Conservation (phyloP, 192 early-diverging fungal species). For the Rhizophagus clarus region DNA sequence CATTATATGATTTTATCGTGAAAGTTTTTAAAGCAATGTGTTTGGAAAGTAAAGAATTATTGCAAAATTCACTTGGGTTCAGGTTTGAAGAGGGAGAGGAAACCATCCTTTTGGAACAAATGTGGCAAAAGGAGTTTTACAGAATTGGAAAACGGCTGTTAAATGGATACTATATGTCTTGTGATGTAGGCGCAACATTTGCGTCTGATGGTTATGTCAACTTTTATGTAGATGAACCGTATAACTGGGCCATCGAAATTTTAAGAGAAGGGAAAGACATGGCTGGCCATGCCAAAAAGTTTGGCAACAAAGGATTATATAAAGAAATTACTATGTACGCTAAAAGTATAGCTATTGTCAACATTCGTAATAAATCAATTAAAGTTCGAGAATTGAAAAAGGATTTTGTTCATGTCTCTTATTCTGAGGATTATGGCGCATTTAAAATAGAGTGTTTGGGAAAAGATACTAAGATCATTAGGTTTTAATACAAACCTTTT, state of each 20-base stretch:
- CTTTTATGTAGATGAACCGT: slow-evolving; percentile 9
- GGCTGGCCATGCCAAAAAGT: neutral
- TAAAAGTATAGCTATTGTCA: slow-evolving; percentile 19
- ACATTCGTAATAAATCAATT: slow-evolving; percentile 16
- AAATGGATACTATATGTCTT: too few relatives aligned
- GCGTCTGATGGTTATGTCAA: neutral
- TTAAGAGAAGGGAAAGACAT: neutral
- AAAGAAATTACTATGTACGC: neutral
- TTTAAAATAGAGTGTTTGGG: slow-evolving; percentile 22
- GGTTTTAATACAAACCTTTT: too few relatives aligned
- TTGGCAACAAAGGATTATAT: too few relatives aligned
- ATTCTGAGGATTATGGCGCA: slow-evolving; percentile 5
- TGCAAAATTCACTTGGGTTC: neutral
- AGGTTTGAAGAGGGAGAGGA: neutral
- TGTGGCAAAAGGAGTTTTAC: too few relatives aligned
- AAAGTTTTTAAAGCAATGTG: neutral
- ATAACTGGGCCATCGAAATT: neutral
- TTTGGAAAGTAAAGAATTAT: slow-evolving; percentile 13
- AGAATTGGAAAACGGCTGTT: too few relatives aligned
- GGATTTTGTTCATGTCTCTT: neutral
- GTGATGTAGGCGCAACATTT: too few relatives aligned
- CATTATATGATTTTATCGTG: slow-evolving; percentile 3
- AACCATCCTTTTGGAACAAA: slow-evolving; percentile 7
- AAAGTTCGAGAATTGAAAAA: slow-evolving; percentile 20
- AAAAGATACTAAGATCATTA: neutral